A percentile compares a stretch with the other conserved stretches of the same genome.
Conservation (phyloP, 768 basidiomycete genomes). For the Chiua virens region DNA sequence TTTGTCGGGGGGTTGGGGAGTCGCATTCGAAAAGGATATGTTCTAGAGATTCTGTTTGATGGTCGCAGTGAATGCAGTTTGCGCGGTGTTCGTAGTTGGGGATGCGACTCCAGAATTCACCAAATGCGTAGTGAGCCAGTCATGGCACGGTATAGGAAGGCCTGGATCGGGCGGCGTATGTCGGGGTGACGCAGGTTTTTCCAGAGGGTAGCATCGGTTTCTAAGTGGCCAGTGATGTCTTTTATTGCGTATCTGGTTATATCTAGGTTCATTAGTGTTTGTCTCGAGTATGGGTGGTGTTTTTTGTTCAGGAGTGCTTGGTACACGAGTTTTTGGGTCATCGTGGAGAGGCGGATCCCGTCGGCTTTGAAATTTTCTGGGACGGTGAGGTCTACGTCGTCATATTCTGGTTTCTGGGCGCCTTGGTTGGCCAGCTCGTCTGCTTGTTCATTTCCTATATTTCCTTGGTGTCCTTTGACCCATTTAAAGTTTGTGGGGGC, state of each 20-base stretch:
- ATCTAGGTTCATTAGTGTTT: slow-evolving; percentile 4
- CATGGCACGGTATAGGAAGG: slow-evolving; percentile 17
- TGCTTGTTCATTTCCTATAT: slow-evolving; percentile 24
- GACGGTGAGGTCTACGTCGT: too few relatives aligned
- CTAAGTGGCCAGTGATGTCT: neutral
- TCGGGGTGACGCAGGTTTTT: slow-evolving; percentile 1
- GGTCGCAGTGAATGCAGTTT: slow-evolving; percentile 13
- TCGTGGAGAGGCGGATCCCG: too few relatives aligned
- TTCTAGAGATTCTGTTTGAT: slow-evolving; percentile 19
- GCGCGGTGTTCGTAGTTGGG: slow-evolving; percentile 5
- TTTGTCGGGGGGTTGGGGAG: neutral
- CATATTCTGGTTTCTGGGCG: too few relatives aligned
- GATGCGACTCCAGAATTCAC: slow-evolving; percentile 28
- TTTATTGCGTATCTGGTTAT: too few relatives aligned
- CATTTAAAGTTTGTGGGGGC: slow-evolving; percentile 22
- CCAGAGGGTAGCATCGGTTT: slow-evolving; percentile 16
- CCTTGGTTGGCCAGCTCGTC: slow-evolving; percentile 23
- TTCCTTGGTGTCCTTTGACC: slow-evolving; percentile 25
- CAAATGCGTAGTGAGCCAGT: slow-evolving; percentile 25
- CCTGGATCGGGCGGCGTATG: neutral
- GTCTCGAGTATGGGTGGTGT: neutral
- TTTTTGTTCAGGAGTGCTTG: too few relatives aligned
- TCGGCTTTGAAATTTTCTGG: neutral
- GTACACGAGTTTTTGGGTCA: too few relatives aligned
- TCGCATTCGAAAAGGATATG: too few relatives aligned